These are phyloP conservation scores for Sherardia arvensis DNA, from an alignment of 257 asterid genomes.

Conservation along the genomic window DNA sequence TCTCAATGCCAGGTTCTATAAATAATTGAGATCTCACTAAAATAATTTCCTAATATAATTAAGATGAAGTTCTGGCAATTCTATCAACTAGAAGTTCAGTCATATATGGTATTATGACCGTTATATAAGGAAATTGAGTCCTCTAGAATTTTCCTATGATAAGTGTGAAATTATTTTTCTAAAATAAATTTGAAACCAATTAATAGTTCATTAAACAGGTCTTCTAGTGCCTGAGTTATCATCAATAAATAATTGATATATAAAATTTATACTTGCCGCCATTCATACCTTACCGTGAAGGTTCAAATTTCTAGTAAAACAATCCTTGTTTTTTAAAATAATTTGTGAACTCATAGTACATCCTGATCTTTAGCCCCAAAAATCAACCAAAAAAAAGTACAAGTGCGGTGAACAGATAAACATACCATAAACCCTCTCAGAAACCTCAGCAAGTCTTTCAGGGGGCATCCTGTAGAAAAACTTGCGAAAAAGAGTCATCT, in stretches of 20 bases:
- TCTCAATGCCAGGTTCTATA: background rate
- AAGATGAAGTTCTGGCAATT: background rate
- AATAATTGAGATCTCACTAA: background rate
- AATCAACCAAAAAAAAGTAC: background rate
- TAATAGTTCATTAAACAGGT: background rate
- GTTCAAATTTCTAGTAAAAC: background rate
- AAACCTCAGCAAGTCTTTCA: constrained; percentile 24
- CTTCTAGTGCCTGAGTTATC: too few species aligned
- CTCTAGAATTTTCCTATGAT: background rate
- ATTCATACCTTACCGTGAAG: background rate
- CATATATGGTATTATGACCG: background rate
- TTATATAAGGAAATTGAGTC: background rate
- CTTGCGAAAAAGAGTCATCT: constrained; percentile 24
- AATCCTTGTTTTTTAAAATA: background rate
- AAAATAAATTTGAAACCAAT: background rate
- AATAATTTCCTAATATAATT: background rate
- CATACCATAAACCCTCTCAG: constrained; percentile 34
- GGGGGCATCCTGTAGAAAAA: constrained; percentile 27
- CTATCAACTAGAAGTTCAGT: background rate
- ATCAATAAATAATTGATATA: too few species aligned
- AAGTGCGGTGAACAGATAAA: background rate
- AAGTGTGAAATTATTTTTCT: too few species aligned
- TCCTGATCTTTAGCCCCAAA: background rate
- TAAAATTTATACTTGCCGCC: too few species aligned
- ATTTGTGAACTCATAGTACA: too few species aligned